A percentile compares a stretch with the other conserved stretches of the same genome.
Evolutionary conservation across 305 asterid species (phyloP).

Genomic region (Petunia hybrid): DNA sequence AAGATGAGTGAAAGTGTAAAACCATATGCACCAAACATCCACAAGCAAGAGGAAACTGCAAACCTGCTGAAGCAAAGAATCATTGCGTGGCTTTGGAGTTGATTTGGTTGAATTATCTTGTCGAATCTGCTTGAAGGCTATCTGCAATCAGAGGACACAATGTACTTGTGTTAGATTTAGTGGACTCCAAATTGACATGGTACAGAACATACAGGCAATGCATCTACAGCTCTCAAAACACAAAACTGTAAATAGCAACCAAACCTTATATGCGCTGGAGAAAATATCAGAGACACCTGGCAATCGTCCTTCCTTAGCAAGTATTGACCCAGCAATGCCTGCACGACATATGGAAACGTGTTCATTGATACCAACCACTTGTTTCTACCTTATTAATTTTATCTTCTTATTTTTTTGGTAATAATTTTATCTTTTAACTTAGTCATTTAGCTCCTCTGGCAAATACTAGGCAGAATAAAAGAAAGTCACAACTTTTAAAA

Average conservation of each 20-base stretch:
- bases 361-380: conserved; percentile 1
- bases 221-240: conserved; percentile 7
- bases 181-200: not conserved
- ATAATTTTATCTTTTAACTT: not conserved
- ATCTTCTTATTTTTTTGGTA: not conserved
- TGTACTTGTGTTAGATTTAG: conserved; percentile 20
- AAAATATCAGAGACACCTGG: conserved; percentile 60
- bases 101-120: conserved; percentile 63
- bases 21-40: conserved; percentile 16
- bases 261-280: conserved; percentile 85
- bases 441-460: not conserved
- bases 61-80: conserved; percentile 86
- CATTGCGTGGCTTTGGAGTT: conserved; percentile 66
- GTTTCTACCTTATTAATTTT: conserved; percentile 8
- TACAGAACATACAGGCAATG: conserved; percentile 9
- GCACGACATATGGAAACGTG: conserved; percentile 35
- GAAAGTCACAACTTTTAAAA: conserved; percentile 30
- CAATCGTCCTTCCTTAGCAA: conserved; percentile 76
- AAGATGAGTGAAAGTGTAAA: conserved; percentile 1
- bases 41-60: conserved; percentile 31
- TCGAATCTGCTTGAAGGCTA: conserved; percentile 54
- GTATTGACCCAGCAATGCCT: conserved; percentile 87
- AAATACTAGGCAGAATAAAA: not conserved
- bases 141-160: conserved; percentile 47
- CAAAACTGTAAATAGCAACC: conserved; percentile 25